These are phyloP conservation scores for Paramarasmius palmivorus DNA, from an alignment of 1,284 basidiomycete species.

Conservation along the genomic window DNA sequence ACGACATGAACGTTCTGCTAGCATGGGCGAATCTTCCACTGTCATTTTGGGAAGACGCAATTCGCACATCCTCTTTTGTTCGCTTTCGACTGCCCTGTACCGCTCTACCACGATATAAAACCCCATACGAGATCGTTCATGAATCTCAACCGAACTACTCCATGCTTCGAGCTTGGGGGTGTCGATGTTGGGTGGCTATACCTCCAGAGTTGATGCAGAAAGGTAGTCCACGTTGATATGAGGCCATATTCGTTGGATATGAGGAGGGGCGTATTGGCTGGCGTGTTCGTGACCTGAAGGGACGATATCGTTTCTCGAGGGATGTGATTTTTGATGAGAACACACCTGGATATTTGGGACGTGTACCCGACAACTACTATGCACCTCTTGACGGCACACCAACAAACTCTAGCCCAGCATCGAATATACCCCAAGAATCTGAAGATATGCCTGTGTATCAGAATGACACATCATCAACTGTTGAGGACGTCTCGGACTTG, in stretches of 20 bases:
- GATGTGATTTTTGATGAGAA: conserved; percentile 15
- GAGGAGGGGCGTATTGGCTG: conserved; percentile 20
- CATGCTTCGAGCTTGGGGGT: conserved; percentile 20
- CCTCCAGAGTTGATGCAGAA: conserved; percentile 22
- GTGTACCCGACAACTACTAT: neutral
- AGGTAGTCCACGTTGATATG: conserved; percentile 15
- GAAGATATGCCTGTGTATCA: neutral
- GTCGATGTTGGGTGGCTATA: conserved; percentile 21
- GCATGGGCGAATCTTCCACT: conserved; percentile 23
- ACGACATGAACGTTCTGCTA: conserved; percentile 24
- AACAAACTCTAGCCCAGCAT: neutral
- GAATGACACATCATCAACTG: neutral
- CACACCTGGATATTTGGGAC: neutral
- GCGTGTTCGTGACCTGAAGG: conserved; percentile 11
- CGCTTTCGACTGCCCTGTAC: neutral
- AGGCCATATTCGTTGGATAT: conserved; percentile 26
- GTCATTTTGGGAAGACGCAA: neutral
- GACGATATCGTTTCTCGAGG: conserved; percentile 10
- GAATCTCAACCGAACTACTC: neutral
- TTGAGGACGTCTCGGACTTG: neutral
- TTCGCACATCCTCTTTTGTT: neutral
- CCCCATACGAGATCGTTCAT: neutral
- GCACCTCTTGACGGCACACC: neutral
- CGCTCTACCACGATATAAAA: neutral
- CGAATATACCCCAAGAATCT: neutral